Evolutionary conservation across 345 rosid species (phyloP).

Genomic region (Cardiospermum halicacabum): DNA sequence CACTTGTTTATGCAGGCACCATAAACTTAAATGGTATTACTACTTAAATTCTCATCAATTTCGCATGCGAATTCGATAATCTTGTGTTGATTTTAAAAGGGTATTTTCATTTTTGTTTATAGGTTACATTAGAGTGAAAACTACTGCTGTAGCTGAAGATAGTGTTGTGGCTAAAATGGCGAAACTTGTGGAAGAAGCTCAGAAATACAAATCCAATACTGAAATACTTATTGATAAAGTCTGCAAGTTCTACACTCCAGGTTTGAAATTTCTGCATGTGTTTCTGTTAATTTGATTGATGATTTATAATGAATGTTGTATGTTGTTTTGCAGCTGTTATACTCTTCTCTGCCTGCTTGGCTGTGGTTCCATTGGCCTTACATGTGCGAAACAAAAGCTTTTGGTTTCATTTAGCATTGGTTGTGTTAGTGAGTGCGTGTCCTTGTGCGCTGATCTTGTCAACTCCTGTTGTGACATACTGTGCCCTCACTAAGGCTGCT

Average conservation of each 20-base stretch:
- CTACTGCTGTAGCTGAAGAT: conserved; percentile 79
- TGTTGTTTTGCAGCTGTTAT: conserved; percentile 52
- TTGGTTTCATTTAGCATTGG: conserved; percentile 81
- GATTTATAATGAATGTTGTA: too few relatives aligned
- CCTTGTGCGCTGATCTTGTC: conserved; percentile 92
- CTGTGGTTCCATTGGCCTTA: conserved; percentile 48
- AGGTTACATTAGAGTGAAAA: conserved; percentile 74
- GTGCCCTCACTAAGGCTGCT: conserved; percentile 89
- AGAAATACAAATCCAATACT: conserved; percentile 66
- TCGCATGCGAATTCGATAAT: too few relatives aligned
- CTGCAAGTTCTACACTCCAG: conserved; percentile 83
- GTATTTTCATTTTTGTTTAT: conserved; percentile 5
- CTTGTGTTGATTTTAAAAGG: too few relatives aligned
- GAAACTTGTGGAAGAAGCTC: conserved; percentile 94
- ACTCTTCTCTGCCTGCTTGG: conserved; percentile 48
- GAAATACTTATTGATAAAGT: conserved; percentile 72
- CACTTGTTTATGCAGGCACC: conserved; percentile 89
- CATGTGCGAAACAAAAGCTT: conserved; percentile 32
- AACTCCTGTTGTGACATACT: conserved; percentile 86
- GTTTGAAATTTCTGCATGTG: conserved; percentile 23
- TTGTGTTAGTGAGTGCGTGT: conserved; percentile 79
- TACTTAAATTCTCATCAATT: neutral
- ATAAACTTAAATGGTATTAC: conserved; percentile 68
- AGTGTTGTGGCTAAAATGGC: conserved; percentile 85
- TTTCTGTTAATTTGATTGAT: too few relatives aligned